These are phyloP conservation scores for Calonectria hongkongensis DNA, from an alignment of 2,329 filamentous ascomycete genomes.

Conservation along the genomic window DNA sequence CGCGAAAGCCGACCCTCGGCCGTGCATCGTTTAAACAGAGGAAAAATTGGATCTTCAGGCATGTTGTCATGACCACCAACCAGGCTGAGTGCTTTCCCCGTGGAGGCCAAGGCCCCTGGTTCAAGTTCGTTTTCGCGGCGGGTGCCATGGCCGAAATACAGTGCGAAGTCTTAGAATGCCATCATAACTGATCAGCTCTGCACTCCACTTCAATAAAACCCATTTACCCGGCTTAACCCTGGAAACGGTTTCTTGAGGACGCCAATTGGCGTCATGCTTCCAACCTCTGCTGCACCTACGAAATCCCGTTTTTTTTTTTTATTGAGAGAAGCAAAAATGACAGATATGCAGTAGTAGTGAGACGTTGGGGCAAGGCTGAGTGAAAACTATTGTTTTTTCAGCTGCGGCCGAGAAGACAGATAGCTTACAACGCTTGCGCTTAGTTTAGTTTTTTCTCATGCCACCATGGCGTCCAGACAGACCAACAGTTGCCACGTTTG, in stretches of 20 bases:
- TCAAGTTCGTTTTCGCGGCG: not conserved
- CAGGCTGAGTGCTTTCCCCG: conserved; percentile 34
- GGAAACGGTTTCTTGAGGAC: conserved; percentile 6
- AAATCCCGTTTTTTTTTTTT: not conserved
- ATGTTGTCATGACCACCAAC: not conserved
- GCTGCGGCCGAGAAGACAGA: not conserved
- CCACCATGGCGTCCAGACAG: not conserved
- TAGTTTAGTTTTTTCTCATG: not conserved
- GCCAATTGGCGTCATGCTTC: conserved; percentile 1
- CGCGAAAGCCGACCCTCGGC: conserved; percentile 27
- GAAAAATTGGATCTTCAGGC: conserved; percentile 28
- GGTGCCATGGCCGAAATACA: not conserved
- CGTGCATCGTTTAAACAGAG: conserved; percentile 18
- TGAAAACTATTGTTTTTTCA: conserved; percentile 3
- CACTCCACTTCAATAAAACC: conserved; percentile 21
- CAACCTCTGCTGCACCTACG: not conserved
- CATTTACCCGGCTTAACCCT: conserved; percentile 21
- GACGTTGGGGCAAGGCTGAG: not conserved
- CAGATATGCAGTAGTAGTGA: conserved; percentile 4
- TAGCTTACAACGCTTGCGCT: not conserved
- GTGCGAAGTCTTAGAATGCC: not conserved
- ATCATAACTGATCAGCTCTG: conserved; percentile 23
- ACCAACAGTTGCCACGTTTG: not conserved
- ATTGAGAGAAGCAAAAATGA: not conserved
- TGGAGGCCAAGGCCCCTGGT: conserved; percentile 25